Evolutionary conservation across 306 rosid genomes (phyloP).

Genomic region (Prunus mongolica): DNA sequence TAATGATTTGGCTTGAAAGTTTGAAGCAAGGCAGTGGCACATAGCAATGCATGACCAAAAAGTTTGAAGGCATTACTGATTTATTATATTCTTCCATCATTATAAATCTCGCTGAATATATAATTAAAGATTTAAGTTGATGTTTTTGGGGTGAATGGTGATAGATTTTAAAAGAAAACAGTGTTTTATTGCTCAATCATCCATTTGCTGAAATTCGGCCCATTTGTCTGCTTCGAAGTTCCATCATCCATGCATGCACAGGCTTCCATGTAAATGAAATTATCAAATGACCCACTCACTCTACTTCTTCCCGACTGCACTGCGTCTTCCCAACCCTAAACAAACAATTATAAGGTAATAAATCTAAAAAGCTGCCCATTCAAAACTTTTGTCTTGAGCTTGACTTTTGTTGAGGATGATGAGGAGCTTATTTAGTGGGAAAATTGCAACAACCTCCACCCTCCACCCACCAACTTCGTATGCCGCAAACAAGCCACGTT

Average conservation of each 20-base stretch:
- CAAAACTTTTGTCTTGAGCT: slow-evolving; percentile 38
- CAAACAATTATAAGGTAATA: slow-evolving; percentile 56
- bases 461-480: neutral
- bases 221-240: slow-evolving; percentile 35
- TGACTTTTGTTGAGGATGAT: too few species aligned
- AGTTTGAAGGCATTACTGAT: too few species aligned
- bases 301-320: slow-evolving; percentile 13
- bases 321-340: neutral
- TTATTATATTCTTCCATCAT: neutral
- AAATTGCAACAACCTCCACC: too few species aligned
- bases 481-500: slow-evolving; percentile 30
- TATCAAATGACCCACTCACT: slow-evolving; percentile 54
- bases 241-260: slow-evolving; percentile 37
- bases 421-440: too few species aligned
- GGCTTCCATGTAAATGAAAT: slow-evolving; percentile 41
- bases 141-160: neutral
- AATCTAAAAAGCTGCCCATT: slow-evolving; percentile 59
- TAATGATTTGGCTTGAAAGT: slow-evolving; percentile 13
- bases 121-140: neutral
- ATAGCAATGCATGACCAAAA: neutral
- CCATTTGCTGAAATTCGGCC: slow-evolving; percentile 42
- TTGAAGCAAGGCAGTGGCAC: neutral
- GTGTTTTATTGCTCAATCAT: slow-evolving; percentile 45
- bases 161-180: neutral
- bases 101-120: neutral